These are phyloP conservation scores for Serpula lacrymans DNA, from an alignment of 768 basidiomycete species.

Conservation along the genomic window DNA sequence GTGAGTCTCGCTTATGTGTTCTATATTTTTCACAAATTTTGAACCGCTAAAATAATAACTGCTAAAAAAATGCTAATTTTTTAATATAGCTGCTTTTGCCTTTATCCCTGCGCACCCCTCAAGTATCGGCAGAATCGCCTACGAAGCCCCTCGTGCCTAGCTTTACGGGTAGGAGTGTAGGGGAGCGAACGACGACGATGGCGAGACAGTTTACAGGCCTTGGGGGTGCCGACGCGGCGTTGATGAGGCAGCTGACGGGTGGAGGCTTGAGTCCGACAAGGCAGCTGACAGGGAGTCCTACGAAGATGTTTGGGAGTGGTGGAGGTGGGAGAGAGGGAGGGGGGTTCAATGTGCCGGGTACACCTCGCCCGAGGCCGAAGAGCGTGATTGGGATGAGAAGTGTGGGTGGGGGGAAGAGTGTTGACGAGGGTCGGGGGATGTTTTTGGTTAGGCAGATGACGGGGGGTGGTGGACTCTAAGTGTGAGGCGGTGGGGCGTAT, in stretches of 20 bases:
- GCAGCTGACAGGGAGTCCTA: conserved; percentile 64
- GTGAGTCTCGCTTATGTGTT: conserved; percentile 38
- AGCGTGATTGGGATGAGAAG: conserved; percentile 72
- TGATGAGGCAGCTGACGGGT: conserved; percentile 60
- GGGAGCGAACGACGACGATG: conserved; percentile 60
- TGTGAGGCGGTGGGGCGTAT: conserved; percentile 19
- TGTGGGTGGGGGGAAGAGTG: conserved; percentile 53
- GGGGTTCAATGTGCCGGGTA: conserved; percentile 18
- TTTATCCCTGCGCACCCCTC: conserved; percentile 41
- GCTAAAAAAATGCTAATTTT: conserved; percentile 7
- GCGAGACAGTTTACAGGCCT: conserved; percentile 74
- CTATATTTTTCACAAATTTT: neutral
- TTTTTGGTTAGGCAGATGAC: conserved; percentile 79
- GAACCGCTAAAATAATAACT: conserved; percentile 6
- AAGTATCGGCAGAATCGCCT: conserved; percentile 54
- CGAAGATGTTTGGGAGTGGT: conserved; percentile 57
- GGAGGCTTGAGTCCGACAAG: conserved; percentile 65
- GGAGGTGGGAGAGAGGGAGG: too few species aligned
- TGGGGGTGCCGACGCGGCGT: conserved; percentile 33
- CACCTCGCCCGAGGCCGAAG: conserved; percentile 63
- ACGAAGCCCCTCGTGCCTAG: conserved; percentile 44
- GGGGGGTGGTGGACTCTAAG: conserved; percentile 42
- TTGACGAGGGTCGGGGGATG: conserved; percentile 68
- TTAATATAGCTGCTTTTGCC: conserved; percentile 53
- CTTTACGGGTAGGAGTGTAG: conserved; percentile 37